Base-by-base conservation (phyloP, 768 basidiomycete genomes). In the Kwoniella mangroviensis region DNA sequence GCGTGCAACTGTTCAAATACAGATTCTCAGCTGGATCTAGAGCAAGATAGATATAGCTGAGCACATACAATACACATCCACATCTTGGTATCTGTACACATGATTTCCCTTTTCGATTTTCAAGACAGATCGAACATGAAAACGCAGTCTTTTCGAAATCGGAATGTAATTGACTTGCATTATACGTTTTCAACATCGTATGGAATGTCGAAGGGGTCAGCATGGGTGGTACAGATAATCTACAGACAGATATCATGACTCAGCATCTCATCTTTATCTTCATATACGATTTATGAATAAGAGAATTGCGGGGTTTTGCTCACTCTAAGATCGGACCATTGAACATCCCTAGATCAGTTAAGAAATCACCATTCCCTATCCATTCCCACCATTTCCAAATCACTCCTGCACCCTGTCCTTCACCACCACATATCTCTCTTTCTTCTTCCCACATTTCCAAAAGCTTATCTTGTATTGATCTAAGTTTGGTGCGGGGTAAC, bases 11-110 rank as follows among this genome's bases (percentile, higher is more conserved):
- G 60, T 41, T 45, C 40, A 12, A 26, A 19, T 12, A n/a, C n/a
- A n/a, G n/a, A n/a, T n/a, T n/a, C n/a, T n/a, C n/a, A n/a, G n/a
- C n/a, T n/a, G n/a, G n/a, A n/a, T n/a, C n/a, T n/a, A n/a, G n/a
- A n/a, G n/a, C n/a, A n/a, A n/a, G n/a, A n/a, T n/a, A n/a, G n/a
- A n/a, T n/a, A n/a, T n/a, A n/a, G n/a, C n/a, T n/a, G n/a, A n/a
- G n/a, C n/a, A n/a, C n/a, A n/a, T n/a, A 83, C 82, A 94, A 95
- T 13, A 94, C 87, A 81, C 95, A 94, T 0, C 83, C 82, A 78
- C 93, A 95, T 0, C 2, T 84, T 79, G 59, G 74, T 62, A 95
- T 85, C 71, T 88, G 86, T 17, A 94, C 75, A 79, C 93, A 94
- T 73, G 88, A 87, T 15, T 87, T 86, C 54, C 94, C 94, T 79